These are phyloP conservation scores for Bipolaris bicolor DNA, from an alignment of 2,329 filamentous ascomycete genomes.

Conservation along the genomic window DNA sequence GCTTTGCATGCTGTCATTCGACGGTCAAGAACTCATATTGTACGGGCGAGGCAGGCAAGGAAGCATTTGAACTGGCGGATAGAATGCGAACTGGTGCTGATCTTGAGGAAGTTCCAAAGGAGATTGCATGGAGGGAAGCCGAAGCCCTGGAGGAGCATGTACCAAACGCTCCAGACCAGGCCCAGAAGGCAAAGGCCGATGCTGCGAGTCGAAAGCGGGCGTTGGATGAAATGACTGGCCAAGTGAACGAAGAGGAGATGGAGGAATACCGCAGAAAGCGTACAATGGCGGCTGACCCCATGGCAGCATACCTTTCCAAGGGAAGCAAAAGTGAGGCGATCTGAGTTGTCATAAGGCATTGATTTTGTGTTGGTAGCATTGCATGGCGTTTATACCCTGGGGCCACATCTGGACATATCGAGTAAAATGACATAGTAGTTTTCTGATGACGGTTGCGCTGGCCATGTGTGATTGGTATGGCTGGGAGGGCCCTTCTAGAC, in stretches of 20 bases:
- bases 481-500: conserved; percentile 16
- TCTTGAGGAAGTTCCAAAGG: conserved; percentile 52
- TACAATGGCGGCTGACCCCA: conserved; percentile 78
- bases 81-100: conserved; percentile 58
- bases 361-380: conserved; percentile 39
- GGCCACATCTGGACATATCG: conserved; percentile 26
- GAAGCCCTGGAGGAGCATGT: conserved; percentile 50
- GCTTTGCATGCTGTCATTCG: conserved; percentile 93
- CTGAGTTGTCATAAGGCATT: conserved; percentile 23
- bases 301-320: conserved; percentile 72
- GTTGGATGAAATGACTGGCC: conserved; percentile 77
- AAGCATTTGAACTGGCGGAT: conserved; percentile 79
- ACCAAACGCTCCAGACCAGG: conserved; percentile 52
- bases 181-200: conserved; percentile 51
- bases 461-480: conserved; percentile 39
- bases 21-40: conserved; percentile 97
- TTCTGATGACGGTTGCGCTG: conserved; percentile 44
- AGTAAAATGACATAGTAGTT: conserved; percentile 44
- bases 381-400: conserved; percentile 41
- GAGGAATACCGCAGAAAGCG: conserved; percentile 83
- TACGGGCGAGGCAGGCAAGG: conserved; percentile 86
- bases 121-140: conserved; percentile 53
- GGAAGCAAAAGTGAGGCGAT: conserved; percentile 75
- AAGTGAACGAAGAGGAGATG: conserved; percentile 81
- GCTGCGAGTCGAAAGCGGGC: conserved; percentile 70